Percentiles rank a stretch among this genome's conserved stretches.
Evolutionary conservation across 495 filamentous ascomycete genomes (phyloP).

Genomic region (Talaromyces wortmannii): DNA sequence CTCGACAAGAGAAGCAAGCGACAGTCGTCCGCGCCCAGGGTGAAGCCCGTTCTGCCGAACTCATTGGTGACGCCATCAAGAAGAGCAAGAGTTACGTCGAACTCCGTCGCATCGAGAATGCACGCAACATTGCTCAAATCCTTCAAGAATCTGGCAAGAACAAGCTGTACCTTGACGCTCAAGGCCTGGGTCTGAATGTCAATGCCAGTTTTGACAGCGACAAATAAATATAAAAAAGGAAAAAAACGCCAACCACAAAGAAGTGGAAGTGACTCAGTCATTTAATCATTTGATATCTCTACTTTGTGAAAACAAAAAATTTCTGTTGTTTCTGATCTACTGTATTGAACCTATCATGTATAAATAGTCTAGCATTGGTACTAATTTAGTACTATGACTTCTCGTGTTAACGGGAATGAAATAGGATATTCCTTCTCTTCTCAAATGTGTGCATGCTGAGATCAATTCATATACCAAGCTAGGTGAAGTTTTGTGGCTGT

Average conservation of each 20-base stretch:
- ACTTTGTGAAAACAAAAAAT: conserved; percentile 2
- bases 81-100: conserved; percentile 96
- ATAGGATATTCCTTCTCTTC: conserved; percentile 10
- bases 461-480: too few species aligned
- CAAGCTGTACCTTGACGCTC: conserved; percentile 86
- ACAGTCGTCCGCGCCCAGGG: conserved; percentile 97
- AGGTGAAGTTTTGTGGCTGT: too few species aligned
- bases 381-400: conserved; percentile 8
- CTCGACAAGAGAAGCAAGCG: conserved; percentile 97
- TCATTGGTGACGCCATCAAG: conserved; percentile 99
- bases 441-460: background rate
- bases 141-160: conserved; percentile 84
- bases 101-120: conserved; percentile 95
- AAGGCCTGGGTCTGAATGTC: conserved; percentile 88
- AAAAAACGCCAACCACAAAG: background rate
- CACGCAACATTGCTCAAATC: conserved; percentile 73
- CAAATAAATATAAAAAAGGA: conserved; percentile 8
- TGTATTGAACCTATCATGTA: background rate
- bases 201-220: conserved; percentile 33
- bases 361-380: conserved; percentile 2
- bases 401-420: conserved; percentile 13
- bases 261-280: background rate
- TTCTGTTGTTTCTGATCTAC: background rate
- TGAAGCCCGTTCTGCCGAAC: conserved; percentile 95
- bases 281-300: background rate